Conservation (phyloP, 768 basidiomycete species). For the Tricholoma sp. region DNA sequence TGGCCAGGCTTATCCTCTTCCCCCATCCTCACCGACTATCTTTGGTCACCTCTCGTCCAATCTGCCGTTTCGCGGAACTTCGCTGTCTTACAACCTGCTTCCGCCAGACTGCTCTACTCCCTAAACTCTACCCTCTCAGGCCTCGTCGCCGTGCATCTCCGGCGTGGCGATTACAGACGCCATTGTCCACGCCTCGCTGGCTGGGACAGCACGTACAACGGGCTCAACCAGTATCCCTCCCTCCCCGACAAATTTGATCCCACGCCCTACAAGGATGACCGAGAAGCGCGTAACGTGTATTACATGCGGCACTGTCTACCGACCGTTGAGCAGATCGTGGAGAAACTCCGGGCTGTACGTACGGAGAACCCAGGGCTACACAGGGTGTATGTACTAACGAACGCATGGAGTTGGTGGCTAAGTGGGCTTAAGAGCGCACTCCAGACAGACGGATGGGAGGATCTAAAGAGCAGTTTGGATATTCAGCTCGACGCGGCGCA, state of each 20-base stretch:
- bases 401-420: conserved; percentile 43
- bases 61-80: conserved; percentile 46
- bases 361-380: conserved; percentile 20
- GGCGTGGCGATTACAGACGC: conserved; percentile 51
- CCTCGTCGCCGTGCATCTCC: conserved; percentile 49
- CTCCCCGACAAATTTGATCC: conserved; percentile 39
- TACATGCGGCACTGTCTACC: conserved; percentile 36
- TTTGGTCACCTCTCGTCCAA: conserved; percentile 59
- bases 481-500: conserved; percentile 41
- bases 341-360: conserved; percentile 26
- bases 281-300: conserved; percentile 20
- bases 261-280: conserved; percentile 11
- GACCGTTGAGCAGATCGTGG: conserved; percentile 31
- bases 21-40: conserved; percentile 45
- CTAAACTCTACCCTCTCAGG: conserved; percentile 28
- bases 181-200: conserved; percentile 48
- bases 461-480: conserved; percentile 38
- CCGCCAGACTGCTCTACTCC: conserved; percentile 18
- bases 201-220: conserved; percentile 43
- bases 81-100: conserved; percentile 31
- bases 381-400: conserved; percentile 38
- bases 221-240: conserved; percentile 40
- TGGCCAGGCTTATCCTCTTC: conserved; percentile 41
- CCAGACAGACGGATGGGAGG: conserved; percentile 44
- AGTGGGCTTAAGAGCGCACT: conserved; percentile 32